Evolutionary conservation across 352 stramenopile genomes (phyloP).

Genomic region (Plasmopara muralis): DNA sequence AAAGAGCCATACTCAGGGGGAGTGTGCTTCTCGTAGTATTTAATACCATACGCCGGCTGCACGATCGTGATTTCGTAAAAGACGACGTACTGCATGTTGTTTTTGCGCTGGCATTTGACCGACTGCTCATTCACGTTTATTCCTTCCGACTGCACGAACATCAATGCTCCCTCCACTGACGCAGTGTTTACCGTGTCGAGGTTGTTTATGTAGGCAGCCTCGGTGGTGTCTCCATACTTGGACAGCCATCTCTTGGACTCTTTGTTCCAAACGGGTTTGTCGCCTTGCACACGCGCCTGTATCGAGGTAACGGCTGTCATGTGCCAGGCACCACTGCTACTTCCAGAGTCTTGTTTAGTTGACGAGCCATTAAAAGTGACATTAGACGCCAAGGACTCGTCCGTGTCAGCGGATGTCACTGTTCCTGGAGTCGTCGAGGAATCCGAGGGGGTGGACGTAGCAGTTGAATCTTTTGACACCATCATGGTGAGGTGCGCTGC

Average conservation of each 20-base stretch:
- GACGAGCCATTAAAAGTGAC: not conserved
- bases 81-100: conserved; percentile 51
- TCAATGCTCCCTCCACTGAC: conserved; percentile 49
- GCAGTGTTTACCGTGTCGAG: conserved; percentile 55
- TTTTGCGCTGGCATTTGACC: conserved; percentile 52
- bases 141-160: conserved; percentile 55
- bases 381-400: not conserved
- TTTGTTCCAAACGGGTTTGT: conserved; percentile 33
- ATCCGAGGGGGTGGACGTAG: not conserved
- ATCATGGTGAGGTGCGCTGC: conserved; percentile 8
- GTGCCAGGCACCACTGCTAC: conserved; percentile 16
- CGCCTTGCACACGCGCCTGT: conserved; percentile 48
- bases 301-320: conserved; percentile 31
- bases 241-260: conserved; percentile 29
- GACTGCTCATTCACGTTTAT: conserved; percentile 44
- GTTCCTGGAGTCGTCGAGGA: not conserved
- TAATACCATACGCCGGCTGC: conserved; percentile 38
- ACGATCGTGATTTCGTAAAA: conserved; percentile 56
- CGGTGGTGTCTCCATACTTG: conserved; percentile 33
- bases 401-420: not conserved
- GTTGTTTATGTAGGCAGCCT: conserved; percentile 33
- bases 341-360: not conserved
- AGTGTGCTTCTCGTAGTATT: conserved; percentile 36
- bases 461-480: not conserved
- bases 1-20: conserved; percentile 46